Base-by-base conservation (phyloP, 257 asterid genomes). In the Fraxinus pennsylvanica region DNA sequence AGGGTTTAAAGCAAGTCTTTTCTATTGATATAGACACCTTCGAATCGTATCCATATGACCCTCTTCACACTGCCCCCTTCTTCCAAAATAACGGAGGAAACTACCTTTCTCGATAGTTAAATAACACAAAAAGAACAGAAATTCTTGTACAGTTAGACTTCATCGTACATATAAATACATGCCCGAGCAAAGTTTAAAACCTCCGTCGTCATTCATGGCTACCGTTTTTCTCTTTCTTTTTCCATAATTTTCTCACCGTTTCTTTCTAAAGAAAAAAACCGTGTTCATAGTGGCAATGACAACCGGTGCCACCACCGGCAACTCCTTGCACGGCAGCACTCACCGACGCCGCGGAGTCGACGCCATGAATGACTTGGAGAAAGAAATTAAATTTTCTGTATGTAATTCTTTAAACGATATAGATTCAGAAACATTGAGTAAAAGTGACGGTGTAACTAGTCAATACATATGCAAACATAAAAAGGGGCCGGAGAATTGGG, bases 291-390 rank as follows among this genome's bases (percentile, higher is more conserved):
- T 10, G 25, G 72, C 78, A 33, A 63, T 75, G 78, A 15, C 41
- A 14, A 74, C 21, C 67, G 79, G 79, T 21, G 81, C 76, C 15
- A 73, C 82, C 32, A 77, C 78, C 71, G 68, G 76, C 13, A 50
- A 36, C 21, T 25, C 45, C 5, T 29, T 10, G 30, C 45, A 4
- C 21, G 59, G 59, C 73, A 39, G 86, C 1, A 83, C 79, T 74
- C 86, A 84, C 32, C 85, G 88, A 41, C 88, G 86, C 82, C 84
- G 88, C 32, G 74, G 17, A 41, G 71, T 33, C 33, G 86, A 82
- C 68, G 50, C 52, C 61, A 14, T 9, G 1, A 5, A 59, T 4
- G 85, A 84, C 59, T 29, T 9, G 43, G 87, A 83, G 12, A 82
- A 41, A 3, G 67, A 71, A 59, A 25, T 39, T 4, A 36, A 78